Percentiles rank a stretch among this genome's conserved stretches.
Conservation (phyloP, 805 yeast species). For the Yamadazyma olivae region DNA sequence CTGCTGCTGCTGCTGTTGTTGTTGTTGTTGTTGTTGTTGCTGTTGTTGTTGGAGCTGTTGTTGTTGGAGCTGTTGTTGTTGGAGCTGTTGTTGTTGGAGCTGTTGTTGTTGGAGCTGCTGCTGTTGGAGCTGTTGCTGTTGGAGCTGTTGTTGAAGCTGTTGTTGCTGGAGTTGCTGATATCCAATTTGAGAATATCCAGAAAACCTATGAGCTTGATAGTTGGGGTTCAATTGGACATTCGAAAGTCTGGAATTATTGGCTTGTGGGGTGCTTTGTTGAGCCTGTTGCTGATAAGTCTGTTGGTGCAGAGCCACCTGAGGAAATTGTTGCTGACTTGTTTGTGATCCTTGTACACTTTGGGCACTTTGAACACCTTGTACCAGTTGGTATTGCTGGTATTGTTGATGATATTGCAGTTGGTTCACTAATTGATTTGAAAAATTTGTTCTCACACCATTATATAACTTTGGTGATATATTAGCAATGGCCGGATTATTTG, state of each 20-base stretch:
- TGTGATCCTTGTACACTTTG: neutral
- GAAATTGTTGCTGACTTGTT: neutral
- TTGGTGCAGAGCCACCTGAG: neutral
- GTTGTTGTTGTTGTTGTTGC: conserved; percentile 1
- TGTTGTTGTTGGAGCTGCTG: conserved; percentile 4
- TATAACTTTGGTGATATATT: neutral
- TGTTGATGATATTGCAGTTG: conserved; percentile 1
- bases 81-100: conserved; percentile 3
- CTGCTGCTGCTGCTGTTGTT: neutral
- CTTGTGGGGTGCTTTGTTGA: no score
- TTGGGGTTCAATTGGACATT: no score
- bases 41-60: conserved; percentile 6
- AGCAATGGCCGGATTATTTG: no score
- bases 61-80: conserved; percentile 7
- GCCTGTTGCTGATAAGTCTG: neutral
- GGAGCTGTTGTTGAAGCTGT: conserved; percentile 8
- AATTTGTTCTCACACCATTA: conserved; percentile 3
- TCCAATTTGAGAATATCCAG: no score
- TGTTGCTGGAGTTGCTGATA: conserved; percentile 9
- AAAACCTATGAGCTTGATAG: no score
- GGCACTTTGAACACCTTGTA: neutral
- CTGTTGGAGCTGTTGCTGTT: conserved; percentile 6
- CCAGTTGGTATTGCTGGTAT: neutral
- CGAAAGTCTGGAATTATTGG: no score
- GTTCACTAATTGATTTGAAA: neutral